Conservation (phyloP, 768 basidiomycete species). For the Auricularia auricula-judae region DNA sequence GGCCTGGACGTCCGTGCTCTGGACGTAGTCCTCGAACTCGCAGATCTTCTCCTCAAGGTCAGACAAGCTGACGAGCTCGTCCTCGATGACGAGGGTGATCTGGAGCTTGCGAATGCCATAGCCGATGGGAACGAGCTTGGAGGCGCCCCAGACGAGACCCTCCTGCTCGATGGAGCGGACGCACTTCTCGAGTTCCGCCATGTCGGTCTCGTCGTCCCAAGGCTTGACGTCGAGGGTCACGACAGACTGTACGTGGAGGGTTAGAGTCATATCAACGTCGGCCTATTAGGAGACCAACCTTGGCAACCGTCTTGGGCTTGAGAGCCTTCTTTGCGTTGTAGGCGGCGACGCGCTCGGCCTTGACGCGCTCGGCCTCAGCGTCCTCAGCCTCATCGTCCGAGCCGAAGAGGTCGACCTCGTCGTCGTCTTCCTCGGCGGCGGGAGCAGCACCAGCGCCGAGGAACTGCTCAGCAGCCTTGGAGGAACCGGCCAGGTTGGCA, state of each 20-base stretch:
- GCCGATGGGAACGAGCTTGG: constrained; percentile 86
- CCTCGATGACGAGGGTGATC: constrained; percentile 64
- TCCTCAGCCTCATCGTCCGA: constrained; percentile 67
- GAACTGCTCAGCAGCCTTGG: constrained; percentile 68
- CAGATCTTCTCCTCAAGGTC: constrained; percentile 86
- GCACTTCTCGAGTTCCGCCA: constrained; percentile 69
- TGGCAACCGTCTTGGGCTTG: constrained; percentile 81
- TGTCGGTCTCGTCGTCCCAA: constrained; percentile 99
- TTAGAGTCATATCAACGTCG: neutral
- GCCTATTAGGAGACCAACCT: constrained; percentile 36
- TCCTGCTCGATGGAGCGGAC: constrained; percentile 82
- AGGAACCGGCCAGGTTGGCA: constrained; percentile 71
- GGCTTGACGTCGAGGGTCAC: constrained; percentile 98
- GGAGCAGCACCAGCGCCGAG: constrained; percentile 41
- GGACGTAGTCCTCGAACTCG: constrained; percentile 80
- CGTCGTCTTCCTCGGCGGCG: constrained; percentile 46
- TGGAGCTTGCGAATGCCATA: constrained; percentile 93
- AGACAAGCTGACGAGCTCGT: constrained; percentile 85
- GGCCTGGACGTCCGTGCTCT: constrained; percentile 84
- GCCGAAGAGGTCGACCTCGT: constrained; percentile 79
- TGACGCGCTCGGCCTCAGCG: constrained; percentile 76
- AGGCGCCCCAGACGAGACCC: constrained; percentile 93
- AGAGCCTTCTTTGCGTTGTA: constrained; percentile 90
- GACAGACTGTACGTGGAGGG: constrained; percentile 54
- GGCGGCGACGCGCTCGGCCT: constrained; percentile 84